Evolutionary conservation across 768 basidiomycete genomes (phyloP).

Genomic region (Boletus speciosus): DNA sequence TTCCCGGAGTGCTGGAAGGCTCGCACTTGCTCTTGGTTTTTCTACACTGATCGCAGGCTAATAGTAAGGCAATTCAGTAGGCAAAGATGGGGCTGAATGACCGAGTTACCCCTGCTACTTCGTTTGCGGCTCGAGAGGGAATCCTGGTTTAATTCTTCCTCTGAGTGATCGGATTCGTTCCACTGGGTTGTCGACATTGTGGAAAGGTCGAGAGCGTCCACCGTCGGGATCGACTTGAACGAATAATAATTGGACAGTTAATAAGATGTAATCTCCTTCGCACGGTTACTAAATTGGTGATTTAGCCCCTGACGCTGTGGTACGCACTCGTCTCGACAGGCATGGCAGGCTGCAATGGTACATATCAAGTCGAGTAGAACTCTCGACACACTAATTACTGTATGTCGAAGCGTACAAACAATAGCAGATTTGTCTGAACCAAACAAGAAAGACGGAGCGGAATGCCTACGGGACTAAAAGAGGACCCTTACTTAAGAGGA

Average conservation of each 20-base stretch:
- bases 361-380: neutral
- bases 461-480: neutral
- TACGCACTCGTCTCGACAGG: neutral
- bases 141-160: slow-evolving; percentile 49
- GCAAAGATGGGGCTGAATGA: slow-evolving; percentile 4
- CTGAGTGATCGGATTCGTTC: slow-evolving; percentile 60
- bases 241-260: slow-evolving; percentile 3
- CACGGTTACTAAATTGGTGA: slow-evolving; percentile 13
- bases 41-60: slow-evolving; percentile 84
- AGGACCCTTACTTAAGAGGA: slow-evolving; percentile 63
- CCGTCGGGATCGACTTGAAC: neutral
- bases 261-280: slow-evolving; percentile 8
- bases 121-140: slow-evolving; percentile 49
- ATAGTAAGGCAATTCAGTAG: slow-evolving; percentile 13
- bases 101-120: slow-evolving; percentile 56
- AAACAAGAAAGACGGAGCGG: neutral
- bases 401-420: neutral
- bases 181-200: slow-evolving; percentile 37
- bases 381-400: neutral
- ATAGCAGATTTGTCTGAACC: neutral
- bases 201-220: slow-evolving; percentile 5
- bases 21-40: slow-evolving; percentile 90
- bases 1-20: slow-evolving; percentile 43
- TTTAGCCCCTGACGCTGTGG: slow-evolving; percentile 7
- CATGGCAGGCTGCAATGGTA: no score